Percentiles rank a stretch among this genome's conserved stretches.
Conservation (phyloP, 78 protist genomes). For the Isochrysis galbana region DNA sequence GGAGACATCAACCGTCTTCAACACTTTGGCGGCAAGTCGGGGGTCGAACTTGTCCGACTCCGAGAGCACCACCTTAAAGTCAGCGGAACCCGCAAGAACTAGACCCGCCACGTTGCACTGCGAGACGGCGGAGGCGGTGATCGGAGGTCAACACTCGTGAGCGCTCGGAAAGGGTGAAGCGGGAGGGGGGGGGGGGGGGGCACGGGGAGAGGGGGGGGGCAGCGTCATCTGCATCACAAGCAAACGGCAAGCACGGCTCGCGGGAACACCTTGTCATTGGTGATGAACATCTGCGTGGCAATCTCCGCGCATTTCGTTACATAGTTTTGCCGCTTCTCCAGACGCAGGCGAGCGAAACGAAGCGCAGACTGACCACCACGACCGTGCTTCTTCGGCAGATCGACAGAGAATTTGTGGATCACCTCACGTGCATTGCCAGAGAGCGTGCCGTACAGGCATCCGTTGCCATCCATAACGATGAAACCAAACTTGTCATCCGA, state of each 20-base stretch:
- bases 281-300: conserved; percentile 90
- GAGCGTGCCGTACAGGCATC: conserved; percentile 94
- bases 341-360: conserved; percentile 98
- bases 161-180: no score
- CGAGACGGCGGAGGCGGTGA: background rate
- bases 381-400: conserved; percentile 99
- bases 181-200: no score
- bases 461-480: conserved; percentile 97
- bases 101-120: conserved; percentile 92
- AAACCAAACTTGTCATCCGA: conserved; percentile 92
- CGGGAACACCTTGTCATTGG: conserved; percentile 91
- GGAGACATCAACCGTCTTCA: conserved; percentile 56
- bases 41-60: conserved; percentile 92
- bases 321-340: conserved; percentile 98
- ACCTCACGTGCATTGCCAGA: conserved; percentile 92
- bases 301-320: conserved; percentile 95
- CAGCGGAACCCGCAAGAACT: conserved; percentile 99
- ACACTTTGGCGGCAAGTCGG: conserved; percentile 72
- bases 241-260: no score
- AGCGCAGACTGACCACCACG: conserved; percentile 98
- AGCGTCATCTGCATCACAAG: no score
- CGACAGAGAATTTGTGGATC: conserved; percentile 95
- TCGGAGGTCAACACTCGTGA: no score
- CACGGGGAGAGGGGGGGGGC: no score
- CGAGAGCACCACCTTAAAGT: conserved; percentile 92